A percentile compares a stretch with the other conserved stretches of the same genome.
phyloP scores from a whole-genome alignment of 2,329 filamentous ascomycete genomes.

The Fusarium denticulatum region DNA sequence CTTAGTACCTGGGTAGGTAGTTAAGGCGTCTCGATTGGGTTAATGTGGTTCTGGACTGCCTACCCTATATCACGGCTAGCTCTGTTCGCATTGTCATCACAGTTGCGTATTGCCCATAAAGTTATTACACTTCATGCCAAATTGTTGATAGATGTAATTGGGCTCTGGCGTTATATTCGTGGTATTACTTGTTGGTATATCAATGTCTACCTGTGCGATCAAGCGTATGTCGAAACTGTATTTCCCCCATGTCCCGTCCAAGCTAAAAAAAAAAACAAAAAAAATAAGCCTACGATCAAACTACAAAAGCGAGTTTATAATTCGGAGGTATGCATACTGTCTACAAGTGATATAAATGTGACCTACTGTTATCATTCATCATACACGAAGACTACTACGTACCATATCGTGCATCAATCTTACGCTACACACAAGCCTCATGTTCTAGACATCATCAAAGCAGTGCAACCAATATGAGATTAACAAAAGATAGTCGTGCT shows the following conservation, averaged over 20 bases:
- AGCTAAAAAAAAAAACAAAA: no score
- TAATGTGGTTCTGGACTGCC: not conserved
- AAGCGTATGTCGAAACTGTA: not conserved
- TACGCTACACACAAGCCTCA: slow-evolving; percentile 1
- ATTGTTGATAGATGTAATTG: no score
- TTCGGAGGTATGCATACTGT: not conserved
- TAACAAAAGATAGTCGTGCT: slow-evolving; percentile 1
- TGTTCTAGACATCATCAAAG: not conserved
- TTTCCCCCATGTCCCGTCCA: no score
- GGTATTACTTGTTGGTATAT: no score
- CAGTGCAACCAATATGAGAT: slow-evolving; percentile 14
- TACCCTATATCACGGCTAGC: not conserved
- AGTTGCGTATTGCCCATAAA: not conserved
- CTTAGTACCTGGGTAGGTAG: no score
- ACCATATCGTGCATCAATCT: not conserved
- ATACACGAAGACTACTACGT: not conserved
- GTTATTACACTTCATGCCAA: not conserved
- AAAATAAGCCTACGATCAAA: not conserved
- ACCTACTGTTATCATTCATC: not conserved
- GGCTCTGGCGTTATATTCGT: no score
- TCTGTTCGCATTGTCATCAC: not conserved
- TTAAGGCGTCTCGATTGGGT: not conserved
- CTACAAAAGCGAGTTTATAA: not conserved
- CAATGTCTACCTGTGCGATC: no score
- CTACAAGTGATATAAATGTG: not conserved